These are phyloP conservation scores for Ceratobasidium sp. DNA, from an alignment of 1,284 basidiomycete genomes.

Conservation along the genomic window DNA sequence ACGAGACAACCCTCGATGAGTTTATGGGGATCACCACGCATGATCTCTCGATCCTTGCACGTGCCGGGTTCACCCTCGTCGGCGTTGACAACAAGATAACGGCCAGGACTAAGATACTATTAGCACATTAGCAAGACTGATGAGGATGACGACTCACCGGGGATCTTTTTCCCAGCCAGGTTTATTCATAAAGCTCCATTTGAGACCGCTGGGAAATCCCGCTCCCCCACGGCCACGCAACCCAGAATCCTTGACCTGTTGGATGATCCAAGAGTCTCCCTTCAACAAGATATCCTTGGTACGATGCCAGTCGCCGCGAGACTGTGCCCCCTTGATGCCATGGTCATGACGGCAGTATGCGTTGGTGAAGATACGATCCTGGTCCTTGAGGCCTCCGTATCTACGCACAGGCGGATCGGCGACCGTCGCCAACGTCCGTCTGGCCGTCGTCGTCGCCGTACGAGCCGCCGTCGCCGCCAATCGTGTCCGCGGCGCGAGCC, in stretches of 20 bases:
- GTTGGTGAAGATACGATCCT: slow-evolving; percentile 95
- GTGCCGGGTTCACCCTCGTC: slow-evolving; percentile 99
- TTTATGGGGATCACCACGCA: slow-evolving; percentile 98
- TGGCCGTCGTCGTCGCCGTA: too few relatives aligned
- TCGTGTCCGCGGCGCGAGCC: neutral
- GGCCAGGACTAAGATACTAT: slow-evolving; percentile 68
- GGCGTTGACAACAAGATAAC: slow-evolving; percentile 98
- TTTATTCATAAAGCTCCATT: slow-evolving; percentile 99
- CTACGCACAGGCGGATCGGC: slow-evolving; percentile 81
- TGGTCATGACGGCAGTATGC: slow-evolving; percentile 87
- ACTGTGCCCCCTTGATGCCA: slow-evolving; percentile 90
- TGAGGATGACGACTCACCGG: slow-evolving; percentile 64
- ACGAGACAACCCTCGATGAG: slow-evolving; percentile 98
- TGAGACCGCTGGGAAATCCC: slow-evolving; percentile 96
- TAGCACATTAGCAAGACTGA: neutral
- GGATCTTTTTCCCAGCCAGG: slow-evolving; percentile 97
- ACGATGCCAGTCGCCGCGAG: slow-evolving; percentile 96
- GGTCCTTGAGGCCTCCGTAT: slow-evolving; percentile 93
- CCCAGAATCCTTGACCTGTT: slow-evolving; percentile 95
- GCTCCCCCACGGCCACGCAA: slow-evolving; percentile 97
- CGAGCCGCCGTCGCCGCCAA: neutral
- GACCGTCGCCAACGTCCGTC: slow-evolving; percentile 78
- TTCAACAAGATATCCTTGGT: slow-evolving; percentile 97
- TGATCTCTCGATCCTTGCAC: slow-evolving; percentile 98
- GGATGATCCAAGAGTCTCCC: slow-evolving; percentile 97